These are phyloP conservation scores for Coniochaeta sp. DNA, from an alignment of 2,329 filamentous ascomycete genomes.

Conservation along the genomic window DNA sequence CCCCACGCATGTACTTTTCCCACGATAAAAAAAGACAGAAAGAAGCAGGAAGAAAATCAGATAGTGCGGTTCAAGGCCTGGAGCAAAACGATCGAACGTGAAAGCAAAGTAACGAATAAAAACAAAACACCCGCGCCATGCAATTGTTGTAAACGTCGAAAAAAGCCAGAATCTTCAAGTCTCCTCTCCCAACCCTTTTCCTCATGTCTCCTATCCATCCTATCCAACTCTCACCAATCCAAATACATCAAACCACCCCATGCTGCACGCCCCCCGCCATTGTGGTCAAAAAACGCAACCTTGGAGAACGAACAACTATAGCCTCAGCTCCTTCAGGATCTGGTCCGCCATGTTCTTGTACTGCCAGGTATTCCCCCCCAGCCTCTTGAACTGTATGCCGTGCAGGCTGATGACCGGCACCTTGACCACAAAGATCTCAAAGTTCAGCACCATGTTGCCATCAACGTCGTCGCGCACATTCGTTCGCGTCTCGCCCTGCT, in stretches of 20 bases:
- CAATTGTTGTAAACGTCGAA: background rate
- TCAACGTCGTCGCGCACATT: conserved; percentile 87
- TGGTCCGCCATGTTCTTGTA: conserved; percentile 98
- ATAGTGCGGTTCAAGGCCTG: background rate
- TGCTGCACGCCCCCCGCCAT: too few relatives aligned
- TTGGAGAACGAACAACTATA: conserved; percentile 48
- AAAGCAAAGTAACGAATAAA: background rate
- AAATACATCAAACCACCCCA: too few relatives aligned
- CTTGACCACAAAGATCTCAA: conserved; percentile 97
- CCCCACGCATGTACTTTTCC: background rate
- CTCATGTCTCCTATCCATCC: background rate
- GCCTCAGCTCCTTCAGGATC: conserved; percentile 76
- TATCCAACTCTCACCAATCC: background rate
- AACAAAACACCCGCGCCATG: background rate
- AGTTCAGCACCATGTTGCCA: conserved; percentile 74
- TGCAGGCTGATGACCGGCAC: conserved; percentile 88
- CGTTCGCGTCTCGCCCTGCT: conserved; percentile 81
- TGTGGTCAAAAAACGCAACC: background rate
- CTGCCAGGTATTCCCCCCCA: conserved; percentile 93
- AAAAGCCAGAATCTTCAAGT: background rate
- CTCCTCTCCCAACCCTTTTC: background rate
- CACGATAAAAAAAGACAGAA: background rate
- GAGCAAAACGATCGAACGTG: background rate
- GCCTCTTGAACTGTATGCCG: conserved; percentile 96
- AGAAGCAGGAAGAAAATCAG: background rate